Percentiles rank a stretch among this genome's conserved stretches.
These are phyloP conservation scores for Apiospora rasikravindrae DNA, from an alignment of 2,329 filamentous ascomycete genomes.

Conservation along the genomic window DNA sequence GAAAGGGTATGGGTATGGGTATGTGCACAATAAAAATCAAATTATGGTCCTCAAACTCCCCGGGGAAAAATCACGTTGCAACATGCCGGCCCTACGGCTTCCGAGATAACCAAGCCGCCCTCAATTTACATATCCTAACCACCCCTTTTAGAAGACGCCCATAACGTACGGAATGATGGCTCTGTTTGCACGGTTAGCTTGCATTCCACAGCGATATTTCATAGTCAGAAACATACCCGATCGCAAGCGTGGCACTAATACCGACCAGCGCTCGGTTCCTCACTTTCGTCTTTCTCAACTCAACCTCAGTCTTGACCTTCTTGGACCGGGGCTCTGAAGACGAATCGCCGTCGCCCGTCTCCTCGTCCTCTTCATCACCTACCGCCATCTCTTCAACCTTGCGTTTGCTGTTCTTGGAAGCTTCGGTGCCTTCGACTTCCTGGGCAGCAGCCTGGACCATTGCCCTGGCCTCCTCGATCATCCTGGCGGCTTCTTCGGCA, in stretches of 20 bases:
- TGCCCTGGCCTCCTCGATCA: slow-evolving; percentile 84
- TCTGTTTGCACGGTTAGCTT: slow-evolving; percentile 27
- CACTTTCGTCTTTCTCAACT: slow-evolving; percentile 84
- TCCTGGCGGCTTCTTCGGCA: slow-evolving; percentile 77
- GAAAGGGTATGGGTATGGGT: slow-evolving; percentile 25
- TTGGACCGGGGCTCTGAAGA: slow-evolving; percentile 62
- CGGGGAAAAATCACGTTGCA: slow-evolving; percentile 23
- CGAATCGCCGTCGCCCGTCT: slow-evolving; percentile 33
- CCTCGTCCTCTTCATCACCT: slow-evolving; percentile 63
- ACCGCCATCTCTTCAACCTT: slow-evolving; percentile 75
- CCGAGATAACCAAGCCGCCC: slow-evolving; percentile 12
- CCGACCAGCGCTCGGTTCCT: slow-evolving; percentile 85
- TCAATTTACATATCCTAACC: slow-evolving; percentile 5
- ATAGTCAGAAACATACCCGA: slow-evolving; percentile 74
- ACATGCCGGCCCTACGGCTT: slow-evolving; percentile 5
- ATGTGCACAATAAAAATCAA: slow-evolving; percentile 31
- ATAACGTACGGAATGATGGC: slow-evolving; percentile 58
- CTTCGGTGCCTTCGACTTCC: slow-evolving; percentile 43
- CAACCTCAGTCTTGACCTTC: slow-evolving; percentile 79
- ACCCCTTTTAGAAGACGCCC: slow-evolving; percentile 50
- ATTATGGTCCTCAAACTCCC: slow-evolving; percentile 25
- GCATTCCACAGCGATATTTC: not conserved
- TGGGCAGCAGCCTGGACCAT: slow-evolving; percentile 75
- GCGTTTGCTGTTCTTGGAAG: slow-evolving; percentile 67
- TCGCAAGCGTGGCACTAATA: slow-evolving; percentile 82